phyloP scores from a whole-genome alignment of 495 filamentous ascomycete species.

The Geoglossum glabrum region DNA sequence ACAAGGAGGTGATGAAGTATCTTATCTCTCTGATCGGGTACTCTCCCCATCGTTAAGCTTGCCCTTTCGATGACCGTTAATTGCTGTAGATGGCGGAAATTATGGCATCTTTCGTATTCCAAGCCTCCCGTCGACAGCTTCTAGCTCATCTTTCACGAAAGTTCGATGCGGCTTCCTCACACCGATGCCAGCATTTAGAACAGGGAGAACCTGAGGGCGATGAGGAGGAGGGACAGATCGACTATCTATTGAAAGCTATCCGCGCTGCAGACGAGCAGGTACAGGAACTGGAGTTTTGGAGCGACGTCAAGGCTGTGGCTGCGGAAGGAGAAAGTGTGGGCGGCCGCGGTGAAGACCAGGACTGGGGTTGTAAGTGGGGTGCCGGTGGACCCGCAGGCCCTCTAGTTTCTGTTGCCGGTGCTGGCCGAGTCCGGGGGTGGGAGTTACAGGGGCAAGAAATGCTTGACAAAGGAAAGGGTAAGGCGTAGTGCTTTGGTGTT shows the following conservation, averaged over 20 bases:
- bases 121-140: slow-evolving; percentile 63
- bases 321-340: slow-evolving; percentile 28
- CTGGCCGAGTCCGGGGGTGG: not conserved
- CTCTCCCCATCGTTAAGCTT: not conserved
- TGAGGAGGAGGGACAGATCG: slow-evolving; percentile 18
- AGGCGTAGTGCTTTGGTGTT: not conserved
- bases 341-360: slow-evolving; percentile 9
- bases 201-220: slow-evolving; percentile 11
- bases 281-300: slow-evolving; percentile 51
- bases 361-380: slow-evolving; percentile 5
- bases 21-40: slow-evolving; percentile 49
- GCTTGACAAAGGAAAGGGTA: slow-evolving; percentile 1
- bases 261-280: slow-evolving; percentile 47
- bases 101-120: slow-evolving; percentile 74
- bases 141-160: slow-evolving; percentile 41
- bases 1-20: slow-evolving; percentile 61
- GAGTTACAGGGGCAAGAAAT: not conserved
- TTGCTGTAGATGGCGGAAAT: slow-evolving; percentile 48
- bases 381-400: not conserved
- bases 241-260: slow-evolving; percentile 36
- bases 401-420: not conserved
- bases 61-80: not conserved
- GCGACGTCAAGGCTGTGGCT: slow-evolving; percentile 44
- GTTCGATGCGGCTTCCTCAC: slow-evolving; percentile 30
- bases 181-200: slow-evolving; percentile 13